Conservation (phyloP, 2,329 filamentous ascomycete species). For the Pestalotiopsis sp. region DNA sequence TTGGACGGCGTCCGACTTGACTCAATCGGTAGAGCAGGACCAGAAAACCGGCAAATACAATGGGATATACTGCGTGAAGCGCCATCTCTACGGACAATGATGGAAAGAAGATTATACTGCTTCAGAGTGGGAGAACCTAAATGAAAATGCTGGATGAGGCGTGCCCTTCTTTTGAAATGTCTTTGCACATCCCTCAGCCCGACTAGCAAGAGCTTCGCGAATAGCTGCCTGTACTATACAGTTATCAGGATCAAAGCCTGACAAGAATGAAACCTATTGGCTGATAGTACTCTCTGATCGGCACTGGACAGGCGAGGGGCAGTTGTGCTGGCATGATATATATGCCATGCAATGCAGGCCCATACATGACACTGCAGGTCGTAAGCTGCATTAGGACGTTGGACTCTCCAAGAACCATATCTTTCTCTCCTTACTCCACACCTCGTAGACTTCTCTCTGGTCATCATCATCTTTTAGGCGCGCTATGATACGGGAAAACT, state of each 20-base stretch:
- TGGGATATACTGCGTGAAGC: background rate
- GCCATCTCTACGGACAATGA: background rate
- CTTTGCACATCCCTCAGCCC: background rate
- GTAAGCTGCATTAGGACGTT: background rate
- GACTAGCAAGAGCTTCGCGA: background rate
- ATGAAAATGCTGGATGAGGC: background rate
- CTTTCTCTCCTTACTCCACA: background rate
- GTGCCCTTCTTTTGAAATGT: background rate
- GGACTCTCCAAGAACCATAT: background rate
- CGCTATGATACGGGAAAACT: background rate
- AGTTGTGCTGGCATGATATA: background rate
- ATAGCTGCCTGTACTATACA: background rate
- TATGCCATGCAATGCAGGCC: background rate
- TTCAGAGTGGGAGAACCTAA: background rate
- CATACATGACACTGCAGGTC: background rate
- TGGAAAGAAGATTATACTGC: background rate
- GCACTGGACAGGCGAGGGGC: background rate
- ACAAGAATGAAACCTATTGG: background rate
- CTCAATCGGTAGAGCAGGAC: background rate
- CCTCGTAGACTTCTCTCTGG: background rate
- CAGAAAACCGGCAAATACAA: background rate
- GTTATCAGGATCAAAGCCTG: background rate
- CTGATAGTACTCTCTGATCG: background rate
- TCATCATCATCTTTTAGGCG: background rate
- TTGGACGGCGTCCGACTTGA: conserved; percentile 28